Evolutionary conservation across 2,329 filamentous ascomycete genomes (phyloP), one percentile per base, ranked within the genome.

Genomic region (Diplodia sapinea): DNA sequence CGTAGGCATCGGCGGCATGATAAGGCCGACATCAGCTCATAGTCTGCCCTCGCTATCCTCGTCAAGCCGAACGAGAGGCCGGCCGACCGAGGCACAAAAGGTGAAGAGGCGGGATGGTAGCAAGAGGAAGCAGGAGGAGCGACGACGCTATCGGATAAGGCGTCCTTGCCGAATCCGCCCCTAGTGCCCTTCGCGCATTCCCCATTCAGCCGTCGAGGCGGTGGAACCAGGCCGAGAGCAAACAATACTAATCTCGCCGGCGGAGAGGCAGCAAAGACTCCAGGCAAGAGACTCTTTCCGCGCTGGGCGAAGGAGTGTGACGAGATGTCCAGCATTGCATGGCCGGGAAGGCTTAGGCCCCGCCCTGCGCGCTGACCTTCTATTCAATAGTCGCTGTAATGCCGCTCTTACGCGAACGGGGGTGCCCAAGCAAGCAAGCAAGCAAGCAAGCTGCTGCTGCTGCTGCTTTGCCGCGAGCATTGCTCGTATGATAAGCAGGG

Each of bases 301-400:
- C 43, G 47, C 59, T 13, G 33, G 31, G 31, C 54, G 59, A 63
- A 63, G 59, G 59, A 63, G 50, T 63, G 59, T 63, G 59, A 63
- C 59, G 59, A 51, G 47, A 63, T 52, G 13, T 62, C 26, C 51
- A 51, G 59, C 59, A 63, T 51, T 63, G 59, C 59, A 63, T 63
- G 9, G 11, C 36, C 36, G 9, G 36, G 11, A 63, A 63, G 59
- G 59, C 59, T 63, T 63, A 36, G 59, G 47, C 43, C 47, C 43
- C 59, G 31, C 43, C 43, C 40, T 13, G n/a, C 57, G 47, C 23
- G n/a, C 54, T 33, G 50, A 36, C 54, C 36, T 20, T 56, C 20
- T 26, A 47, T 56, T 31, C 52, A n/a, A 56, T 33, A 56, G 52
- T 33, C 29, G n/a, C n/a, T 17, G 56, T 29, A 59, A 47, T 47